A percentile compares a stretch with the other conserved stretches of the same genome.
Conservation (phyloP, 1,284 basidiomycete genomes). For the Trichosporon inkin region DNA sequence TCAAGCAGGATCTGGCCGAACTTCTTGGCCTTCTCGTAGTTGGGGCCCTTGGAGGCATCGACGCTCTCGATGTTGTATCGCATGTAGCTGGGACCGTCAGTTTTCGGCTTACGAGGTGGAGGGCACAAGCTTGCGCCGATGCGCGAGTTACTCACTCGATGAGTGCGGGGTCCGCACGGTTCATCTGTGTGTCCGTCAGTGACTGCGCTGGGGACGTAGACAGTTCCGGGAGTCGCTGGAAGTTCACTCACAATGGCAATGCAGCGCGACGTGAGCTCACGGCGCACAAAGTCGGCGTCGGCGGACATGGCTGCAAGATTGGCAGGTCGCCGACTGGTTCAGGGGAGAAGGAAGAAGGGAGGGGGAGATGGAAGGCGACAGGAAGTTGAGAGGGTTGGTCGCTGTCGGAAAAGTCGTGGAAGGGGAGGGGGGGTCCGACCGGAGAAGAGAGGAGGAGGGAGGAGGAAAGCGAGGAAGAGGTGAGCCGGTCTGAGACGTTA, state of each 20-base stretch:
- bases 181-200: slow-evolving; percentile 57
- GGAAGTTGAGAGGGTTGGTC: neutral
- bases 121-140: neutral
- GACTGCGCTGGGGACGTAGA: neutral
- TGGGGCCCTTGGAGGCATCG: slow-evolving; percentile 78
- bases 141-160: slow-evolving; percentile 53
- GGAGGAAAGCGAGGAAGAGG: slow-evolving; percentile 2
- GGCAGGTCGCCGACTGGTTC: slow-evolving; percentile 17
- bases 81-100: slow-evolving; percentile 64
- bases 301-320: slow-evolving; percentile 28
- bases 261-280: slow-evolving; percentile 92
- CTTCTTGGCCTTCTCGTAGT: slow-evolving; percentile 88
- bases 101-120: neutral
- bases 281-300: slow-evolving; percentile 43
- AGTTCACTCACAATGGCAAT: slow-evolving; percentile 64
- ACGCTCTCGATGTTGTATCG: slow-evolving; percentile 87
- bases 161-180: slow-evolving; percentile 87
- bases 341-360: slow-evolving; percentile 1
- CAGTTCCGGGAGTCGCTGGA: neutral
- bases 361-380: slow-evolving; percentile 3
- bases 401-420: slow-evolving; percentile 9
- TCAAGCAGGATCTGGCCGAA: slow-evolving; percentile 95
- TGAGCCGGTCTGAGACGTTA: neutral
- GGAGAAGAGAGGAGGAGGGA: neutral
- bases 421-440: neutral